Base-by-base conservation (phyloP, 2,329 filamentous ascomycete genomes). In the Pestalotiopsis sp. region DNA sequence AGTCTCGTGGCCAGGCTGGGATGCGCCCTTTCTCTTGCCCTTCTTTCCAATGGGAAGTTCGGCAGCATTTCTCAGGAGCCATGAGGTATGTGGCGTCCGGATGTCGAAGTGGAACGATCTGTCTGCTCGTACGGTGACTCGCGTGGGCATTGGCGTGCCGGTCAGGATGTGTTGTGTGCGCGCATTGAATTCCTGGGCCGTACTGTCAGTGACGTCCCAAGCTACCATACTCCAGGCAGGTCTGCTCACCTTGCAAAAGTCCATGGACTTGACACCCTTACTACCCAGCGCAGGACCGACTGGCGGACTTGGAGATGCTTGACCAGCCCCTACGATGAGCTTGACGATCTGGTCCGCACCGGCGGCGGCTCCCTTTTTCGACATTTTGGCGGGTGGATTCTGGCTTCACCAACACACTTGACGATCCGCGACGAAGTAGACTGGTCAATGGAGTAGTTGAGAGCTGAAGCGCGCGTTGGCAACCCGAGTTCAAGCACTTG, bases 191-290 rank as follows among this genome's bases (percentile, higher is more conserved):
- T 98, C 96, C 95, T 98, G 23, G 17, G 74, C 2, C 66, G 49
- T 17, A 39, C 13, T 52, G 67, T 67, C 62, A 74, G 71, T 69
- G 72, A 71, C 69, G 59, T 56, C 20, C 23, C 52, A n/a, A 17
- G 31, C 66, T 49, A 36, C n/a, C 23, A 17, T 36, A 36, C 11
- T 2, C 6, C 17, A 23, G 12, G 52, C 2, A 59, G 20, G 14
- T 38, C 4, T 31, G 49, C 72, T 67, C 45, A 97, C 95, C 88
- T 98, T 98, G 90, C 96, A 98, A 81, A 98, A 99, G 83, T 99
- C 96, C 92, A 99, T 99, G 69, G 93, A 97, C 86, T 99, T 99
- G 71, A 99, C 93, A 86, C 96, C 96, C 86, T 98, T 98, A 81
- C 92, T 95, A 84, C 96, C 96, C 73, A 99, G 88, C 67, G 96